Conservation (phyloP, 768 basidiomycete species). For the Suillus tomentosus region DNA sequence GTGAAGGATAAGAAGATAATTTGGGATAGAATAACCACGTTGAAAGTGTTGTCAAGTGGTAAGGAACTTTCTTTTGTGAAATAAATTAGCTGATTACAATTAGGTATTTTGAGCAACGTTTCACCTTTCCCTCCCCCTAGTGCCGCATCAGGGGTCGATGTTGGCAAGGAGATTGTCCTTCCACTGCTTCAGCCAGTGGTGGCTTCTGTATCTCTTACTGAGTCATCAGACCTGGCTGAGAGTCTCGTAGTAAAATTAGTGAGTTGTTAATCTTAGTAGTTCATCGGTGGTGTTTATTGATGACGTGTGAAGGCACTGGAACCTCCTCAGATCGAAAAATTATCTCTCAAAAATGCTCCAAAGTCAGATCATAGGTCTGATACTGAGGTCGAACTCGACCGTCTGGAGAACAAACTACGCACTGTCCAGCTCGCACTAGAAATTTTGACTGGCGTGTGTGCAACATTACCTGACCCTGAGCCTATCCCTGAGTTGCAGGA, state of each 20-base stretch:
- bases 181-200: conserved; percentile 72
- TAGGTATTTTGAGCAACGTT: conserved; percentile 78
- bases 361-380: conserved; percentile 76
- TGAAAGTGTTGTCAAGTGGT: conserved; percentile 78
- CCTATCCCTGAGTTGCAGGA: conserved; percentile 48
- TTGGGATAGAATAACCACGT: conserved; percentile 51
- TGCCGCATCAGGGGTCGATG: conserved; percentile 58
- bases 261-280: conserved; percentile 15
- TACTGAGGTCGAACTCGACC: conserved; percentile 70
- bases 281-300: conserved; percentile 10
- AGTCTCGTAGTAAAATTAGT: conserved; percentile 57
- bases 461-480: conserved; percentile 83
- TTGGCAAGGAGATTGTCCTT: conserved; percentile 71
- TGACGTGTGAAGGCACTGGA: conserved; percentile 42
- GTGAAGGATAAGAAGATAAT: conserved; percentile 41
- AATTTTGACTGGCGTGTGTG: conserved; percentile 85
- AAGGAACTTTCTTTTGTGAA: conserved; percentile 20
- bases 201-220: conserved; percentile 55
- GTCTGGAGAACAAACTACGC: conserved; percentile 68
- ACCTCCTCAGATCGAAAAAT: conserved; percentile 50
- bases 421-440: conserved; percentile 85
- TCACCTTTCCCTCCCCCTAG: conserved; percentile 74
- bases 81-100: conserved; percentile 6
- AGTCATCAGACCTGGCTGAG: conserved; percentile 50
- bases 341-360: conserved; percentile 65